Evolutionary conservation across 768 basidiomycete species (phyloP).

Genomic region (Suillus subalutaceus): DNA sequence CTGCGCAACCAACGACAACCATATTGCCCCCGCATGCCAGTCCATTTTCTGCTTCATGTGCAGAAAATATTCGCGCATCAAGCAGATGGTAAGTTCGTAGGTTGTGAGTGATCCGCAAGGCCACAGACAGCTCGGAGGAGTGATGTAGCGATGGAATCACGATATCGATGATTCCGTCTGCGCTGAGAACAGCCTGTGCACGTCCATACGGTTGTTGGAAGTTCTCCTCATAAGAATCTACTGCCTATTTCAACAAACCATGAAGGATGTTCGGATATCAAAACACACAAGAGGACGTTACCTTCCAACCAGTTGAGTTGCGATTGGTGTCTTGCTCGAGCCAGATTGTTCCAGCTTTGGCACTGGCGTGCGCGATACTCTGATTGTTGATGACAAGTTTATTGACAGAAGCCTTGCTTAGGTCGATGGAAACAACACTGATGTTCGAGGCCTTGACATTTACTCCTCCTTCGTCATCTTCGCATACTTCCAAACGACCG

Average conservation of each 20-base stretch:
- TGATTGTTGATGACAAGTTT: constrained; percentile 20
- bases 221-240: neutral
- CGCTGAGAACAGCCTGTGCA: constrained; percentile 66
- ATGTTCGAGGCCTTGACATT: constrained; percentile 30
- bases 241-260: neutral
- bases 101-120: constrained; percentile 68
- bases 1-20: constrained; percentile 55
- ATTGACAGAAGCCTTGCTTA: constrained; percentile 1
- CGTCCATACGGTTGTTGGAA: constrained; percentile 45
- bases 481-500: constrained; percentile 9
- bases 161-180: constrained; percentile 54
- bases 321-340: constrained; percentile 12
- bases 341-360: constrained; percentile 9
- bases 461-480: constrained; percentile 10
- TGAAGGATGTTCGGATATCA: neutral
- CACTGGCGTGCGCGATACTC: neutral
- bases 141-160: constrained; percentile 47
- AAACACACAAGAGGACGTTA: neutral
- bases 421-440: constrained; percentile 25
- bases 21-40: constrained; percentile 48
- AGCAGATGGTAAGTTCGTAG: constrained; percentile 69
- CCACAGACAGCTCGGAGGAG: constrained; percentile 50
- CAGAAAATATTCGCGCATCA: constrained; percentile 63
- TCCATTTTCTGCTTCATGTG: constrained; percentile 36
- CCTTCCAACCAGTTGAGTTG: constrained; percentile 5